Percentiles rank a stretch among this genome's conserved stretches.
These are phyloP conservation scores for Trypanosoma theileri DNA, from an alignment of 208 protist genomes.

Conservation along the genomic window DNA sequence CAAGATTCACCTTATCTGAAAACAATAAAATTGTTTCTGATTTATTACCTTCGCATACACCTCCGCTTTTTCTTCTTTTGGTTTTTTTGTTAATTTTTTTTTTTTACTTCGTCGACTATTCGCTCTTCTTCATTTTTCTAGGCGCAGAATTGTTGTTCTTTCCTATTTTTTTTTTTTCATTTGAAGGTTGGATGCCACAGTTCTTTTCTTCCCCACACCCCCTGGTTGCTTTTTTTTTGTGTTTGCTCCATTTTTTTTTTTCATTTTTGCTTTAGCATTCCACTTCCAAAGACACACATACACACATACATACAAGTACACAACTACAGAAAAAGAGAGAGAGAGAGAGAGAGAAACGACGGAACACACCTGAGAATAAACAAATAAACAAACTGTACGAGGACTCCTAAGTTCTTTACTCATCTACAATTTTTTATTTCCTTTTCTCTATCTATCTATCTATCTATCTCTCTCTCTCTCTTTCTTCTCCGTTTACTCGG, in stretches of 20 bases:
- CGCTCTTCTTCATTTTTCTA: too few relatives aligned
- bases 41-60: background rate
- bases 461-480: too few relatives aligned
- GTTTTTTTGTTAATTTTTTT: conserved; percentile 7
- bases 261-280: background rate
- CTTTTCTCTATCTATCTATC: too few relatives aligned
- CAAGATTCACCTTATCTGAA: too few relatives aligned
- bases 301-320: too few relatives aligned
- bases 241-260: conserved; percentile 8
- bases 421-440: too few relatives aligned
- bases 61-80: background rate
- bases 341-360: background rate
- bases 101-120: background rate
- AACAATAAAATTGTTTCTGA: background rate
- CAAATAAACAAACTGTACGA: background rate
- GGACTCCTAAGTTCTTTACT: too few relatives aligned
- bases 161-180: too few relatives aligned
- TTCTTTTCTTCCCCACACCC: background rate
- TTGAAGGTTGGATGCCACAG: too few relatives aligned
- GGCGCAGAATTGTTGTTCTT: too few relatives aligned
- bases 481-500: too few relatives aligned
- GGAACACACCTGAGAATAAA: background rate
- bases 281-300: background rate
- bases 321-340: background rate
- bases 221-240: conserved; percentile 2